phyloP scores from a whole-genome alignment of 768 basidiomycete genomes.

The Cyclocybe cylindracea region DNA sequence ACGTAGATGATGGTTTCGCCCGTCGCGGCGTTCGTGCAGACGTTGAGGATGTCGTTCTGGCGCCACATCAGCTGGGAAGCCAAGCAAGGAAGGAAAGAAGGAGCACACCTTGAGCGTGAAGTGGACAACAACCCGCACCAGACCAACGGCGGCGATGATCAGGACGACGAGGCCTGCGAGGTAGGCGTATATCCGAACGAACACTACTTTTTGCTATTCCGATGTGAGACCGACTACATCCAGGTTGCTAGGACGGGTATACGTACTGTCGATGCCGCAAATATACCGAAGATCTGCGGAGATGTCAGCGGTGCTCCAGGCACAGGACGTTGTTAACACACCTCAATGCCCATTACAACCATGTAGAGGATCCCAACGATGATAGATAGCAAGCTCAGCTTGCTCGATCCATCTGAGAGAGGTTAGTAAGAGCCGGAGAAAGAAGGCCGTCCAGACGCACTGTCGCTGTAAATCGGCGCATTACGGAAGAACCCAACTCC shows the following conservation, averaged over 20 bases:
- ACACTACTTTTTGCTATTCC: slow-evolving; percentile 50
- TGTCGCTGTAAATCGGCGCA: slow-evolving; percentile 42
- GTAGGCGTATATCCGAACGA: slow-evolving; percentile 60
- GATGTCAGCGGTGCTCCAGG: background rate
- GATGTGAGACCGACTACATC: background rate
- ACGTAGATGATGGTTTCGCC: slow-evolving; percentile 38
- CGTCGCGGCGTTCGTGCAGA: slow-evolving; percentile 48
- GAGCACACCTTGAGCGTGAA: slow-evolving; percentile 63
- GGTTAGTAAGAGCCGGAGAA: background rate
- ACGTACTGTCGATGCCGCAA: slow-evolving; percentile 53
- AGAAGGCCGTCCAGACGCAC: slow-evolving; percentile 36
- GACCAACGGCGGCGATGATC: slow-evolving; percentile 48
- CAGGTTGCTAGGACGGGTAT: background rate
- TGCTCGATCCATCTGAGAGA: slow-evolving; percentile 36
- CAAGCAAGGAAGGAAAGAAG: background rate
- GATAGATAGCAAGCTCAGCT: slow-evolving; percentile 56
- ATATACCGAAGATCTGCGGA: slow-evolving; percentile 46
- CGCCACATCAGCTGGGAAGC: background rate
- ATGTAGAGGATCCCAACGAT: slow-evolving; percentile 63
- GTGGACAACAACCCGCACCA: slow-evolving; percentile 63
- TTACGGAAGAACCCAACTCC: slow-evolving; percentile 57
- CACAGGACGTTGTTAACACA: slow-evolving; percentile 11
- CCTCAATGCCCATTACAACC: slow-evolving; percentile 49
- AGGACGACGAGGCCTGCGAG: slow-evolving; percentile 48
- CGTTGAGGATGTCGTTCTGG: slow-evolving; percentile 58